Evolutionary conservation across 805 yeast species (phyloP), one percentile per base, ranked within the genome.

Genomic region (Zygosaccharomyces siamensis): DNA sequence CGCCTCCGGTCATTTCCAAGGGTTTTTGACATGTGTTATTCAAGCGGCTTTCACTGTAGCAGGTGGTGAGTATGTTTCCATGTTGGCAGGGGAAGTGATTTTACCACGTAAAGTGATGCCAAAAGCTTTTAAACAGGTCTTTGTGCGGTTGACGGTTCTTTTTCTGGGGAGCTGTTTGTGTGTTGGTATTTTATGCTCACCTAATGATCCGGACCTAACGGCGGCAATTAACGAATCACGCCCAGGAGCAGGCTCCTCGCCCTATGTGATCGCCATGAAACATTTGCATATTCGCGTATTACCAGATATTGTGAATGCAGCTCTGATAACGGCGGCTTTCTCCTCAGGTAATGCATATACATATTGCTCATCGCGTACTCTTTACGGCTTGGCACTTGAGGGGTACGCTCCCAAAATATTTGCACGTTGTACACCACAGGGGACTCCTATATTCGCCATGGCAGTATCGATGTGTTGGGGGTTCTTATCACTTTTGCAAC

Each of bases 301-400:
- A 42, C 95, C 95, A 28, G 79, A 83, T 60, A 75, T 89, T 51
- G 89, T 89, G 49, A 89, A 89, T 66, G 95, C 80, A 1, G 78
- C 87, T 27, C 75, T 89, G 47, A 73, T 89, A 47, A 73, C 87
- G 4, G 78, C 93, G 1, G 85, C 90, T 0, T 83, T 87, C 56
- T 82, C 89, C 31, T 89, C 95, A 2, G 96, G 95, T 46, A 87
- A 87, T 64, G 84, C 92, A 1, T 84, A 81, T 63, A 78, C 86
- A 31, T 86, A 79, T 61, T 81, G 89, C 51, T 83, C 92, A 0
- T 78, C 89, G 6, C 72, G 84, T 55, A 73, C 86, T 0, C 69
- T 87, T 20, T 82, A 81, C 62, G 88, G 88, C 2, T 70, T 86
- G 65, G 85, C 93, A 0, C 66, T 78, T 27, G 80, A 78, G 57